These are phyloP conservation scores for Funneliformis caledonium DNA, from an alignment of 371 early-diverging fungal genomes.

Conservation along the genomic window DNA sequence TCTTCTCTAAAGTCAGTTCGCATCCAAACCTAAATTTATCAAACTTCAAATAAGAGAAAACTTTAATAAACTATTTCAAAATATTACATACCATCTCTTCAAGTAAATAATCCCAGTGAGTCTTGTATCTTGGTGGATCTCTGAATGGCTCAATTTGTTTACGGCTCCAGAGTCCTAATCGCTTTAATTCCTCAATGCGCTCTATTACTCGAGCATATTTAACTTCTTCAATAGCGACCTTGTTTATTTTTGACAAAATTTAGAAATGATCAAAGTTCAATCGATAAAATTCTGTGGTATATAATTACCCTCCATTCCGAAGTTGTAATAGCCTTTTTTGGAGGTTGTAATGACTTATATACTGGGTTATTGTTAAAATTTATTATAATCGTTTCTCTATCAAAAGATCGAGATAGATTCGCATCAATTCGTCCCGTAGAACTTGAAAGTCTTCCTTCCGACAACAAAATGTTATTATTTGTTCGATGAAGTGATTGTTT, in stretches of 20 bases:
- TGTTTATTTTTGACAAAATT: not conserved
- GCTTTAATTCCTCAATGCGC: constrained; percentile 80
- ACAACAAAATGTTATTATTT: constrained; percentile 30
- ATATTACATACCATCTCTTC: constrained; percentile 76
- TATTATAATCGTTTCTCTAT: constrained; percentile 48
- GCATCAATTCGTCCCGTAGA: constrained; percentile 29
- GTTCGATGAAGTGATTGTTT: constrained; percentile 30
- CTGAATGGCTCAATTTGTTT: constrained; percentile 78
- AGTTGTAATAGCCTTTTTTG: constrained; percentile 77
- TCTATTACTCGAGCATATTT: constrained; percentile 75
- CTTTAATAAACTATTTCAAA: not conserved
- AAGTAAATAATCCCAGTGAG: constrained; percentile 87
- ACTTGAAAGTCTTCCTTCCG: constrained; percentile 42
- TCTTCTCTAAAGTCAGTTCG: constrained; percentile 87
- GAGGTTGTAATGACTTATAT: constrained; percentile 65
- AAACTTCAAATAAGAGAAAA: too few species aligned
- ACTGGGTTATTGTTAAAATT: constrained; percentile 74
- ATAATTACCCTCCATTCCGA: constrained; percentile 78
- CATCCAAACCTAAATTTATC: constrained; percentile 72
- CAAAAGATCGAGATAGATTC: constrained; percentile 44
- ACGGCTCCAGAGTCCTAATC: constrained; percentile 78
- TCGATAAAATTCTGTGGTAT: not conserved
- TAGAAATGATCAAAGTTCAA: not conserved
- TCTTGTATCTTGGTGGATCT: constrained; percentile 73
- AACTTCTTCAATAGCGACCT: constrained; percentile 85